Base-by-base conservation (phyloP, 2,329 filamentous ascomycete genomes). In the Scopulariopsis brevicaulis region DNA sequence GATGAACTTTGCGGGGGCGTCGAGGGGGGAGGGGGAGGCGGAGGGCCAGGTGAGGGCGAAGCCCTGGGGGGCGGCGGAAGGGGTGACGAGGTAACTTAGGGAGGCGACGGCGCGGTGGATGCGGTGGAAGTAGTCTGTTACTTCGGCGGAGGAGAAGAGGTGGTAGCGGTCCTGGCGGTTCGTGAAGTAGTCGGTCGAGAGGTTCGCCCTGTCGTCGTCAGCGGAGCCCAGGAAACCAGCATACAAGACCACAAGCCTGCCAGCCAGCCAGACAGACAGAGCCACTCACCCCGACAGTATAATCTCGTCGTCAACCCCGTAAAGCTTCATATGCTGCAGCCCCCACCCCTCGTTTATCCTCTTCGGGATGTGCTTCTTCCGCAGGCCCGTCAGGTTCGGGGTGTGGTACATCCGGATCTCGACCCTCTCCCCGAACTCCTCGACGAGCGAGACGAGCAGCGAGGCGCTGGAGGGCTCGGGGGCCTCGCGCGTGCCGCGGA, bases 271-370 rank as follows among this genome's bases (percentile, higher is more conserved):
- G 24, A 3, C 3, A 6, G 22, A 25, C 7, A 20, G 37, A 8
- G 22, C 28, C 58, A 59, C 75, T 62, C 79, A 90, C 83, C 91
- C 92, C 8, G 92, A 96, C 65, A 99, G 83, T 63, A 99, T 93
- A 59, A 99, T 87, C 70, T 96, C 91, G 66, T 99, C 91, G 65
- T 99, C 94, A 24, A 96, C 77, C 0, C 94, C 94, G 65, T 99
- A 99, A 0, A 99, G 77, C 78, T 99, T 99, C 93, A 99, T 99
- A 68, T 99, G 94, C 69, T 99, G 94, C 61, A 99, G 73, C 1
- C 94, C 94, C 94, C 94, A 99, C 20, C 94, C 94, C 73, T 99
- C 94, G 64, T 99, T 99, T 69, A 99, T 93, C 22, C 94, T 81
- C 67, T 84, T 89, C 0, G 94, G 94, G 2, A 97, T 83, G 63